A percentile compares a stretch with the other conserved stretches of the same genome.
Conservation (phyloP, 306 rosid genomes). For the Heteromeles arbutifolia region DNA sequence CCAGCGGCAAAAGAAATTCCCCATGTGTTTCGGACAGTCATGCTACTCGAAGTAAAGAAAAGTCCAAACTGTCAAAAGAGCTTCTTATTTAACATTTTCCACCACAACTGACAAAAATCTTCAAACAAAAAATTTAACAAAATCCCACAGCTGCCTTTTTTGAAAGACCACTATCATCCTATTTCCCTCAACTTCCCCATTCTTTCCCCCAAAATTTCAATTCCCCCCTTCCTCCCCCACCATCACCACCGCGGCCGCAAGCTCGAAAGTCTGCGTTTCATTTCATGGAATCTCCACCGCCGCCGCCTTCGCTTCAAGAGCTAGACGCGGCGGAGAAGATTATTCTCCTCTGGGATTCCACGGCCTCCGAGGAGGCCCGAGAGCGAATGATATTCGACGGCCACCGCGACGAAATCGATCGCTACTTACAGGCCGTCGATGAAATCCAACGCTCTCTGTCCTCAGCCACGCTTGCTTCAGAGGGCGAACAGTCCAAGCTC, state of each 20-base stretch:
- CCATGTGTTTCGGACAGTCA: background rate
- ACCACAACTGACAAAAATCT: background rate
- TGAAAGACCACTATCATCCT: background rate
- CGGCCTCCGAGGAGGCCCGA: constrained; percentile 74
- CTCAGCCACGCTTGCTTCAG: constrained; percentile 34
- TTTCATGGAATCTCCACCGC: constrained; percentile 11
- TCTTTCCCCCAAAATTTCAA: background rate
- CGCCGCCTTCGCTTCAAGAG: constrained; percentile 31
- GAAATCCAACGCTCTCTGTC: constrained; percentile 85
- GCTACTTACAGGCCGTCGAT: constrained; percentile 78
- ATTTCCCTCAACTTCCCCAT: background rate
- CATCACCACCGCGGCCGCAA: background rate
- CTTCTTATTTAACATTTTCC: background rate
- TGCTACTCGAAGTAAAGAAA: too few relatives aligned
- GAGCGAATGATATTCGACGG: constrained; percentile 81
- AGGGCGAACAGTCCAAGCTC: constrained; percentile 44
- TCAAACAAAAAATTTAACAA: background rate
- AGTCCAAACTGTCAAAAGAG: background rate
- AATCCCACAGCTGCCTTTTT: background rate
- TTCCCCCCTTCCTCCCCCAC: background rate
- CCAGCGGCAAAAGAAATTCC: background rate
- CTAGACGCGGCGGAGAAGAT: constrained; percentile 67
- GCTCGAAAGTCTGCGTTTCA: background rate
- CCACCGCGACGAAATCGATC: constrained; percentile 68
- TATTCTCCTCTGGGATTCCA: constrained; percentile 87